These are phyloP conservation scores for Herpetospermum pedunculosum DNA, from an alignment of 306 rosid genomes.

Conservation along the genomic window DNA sequence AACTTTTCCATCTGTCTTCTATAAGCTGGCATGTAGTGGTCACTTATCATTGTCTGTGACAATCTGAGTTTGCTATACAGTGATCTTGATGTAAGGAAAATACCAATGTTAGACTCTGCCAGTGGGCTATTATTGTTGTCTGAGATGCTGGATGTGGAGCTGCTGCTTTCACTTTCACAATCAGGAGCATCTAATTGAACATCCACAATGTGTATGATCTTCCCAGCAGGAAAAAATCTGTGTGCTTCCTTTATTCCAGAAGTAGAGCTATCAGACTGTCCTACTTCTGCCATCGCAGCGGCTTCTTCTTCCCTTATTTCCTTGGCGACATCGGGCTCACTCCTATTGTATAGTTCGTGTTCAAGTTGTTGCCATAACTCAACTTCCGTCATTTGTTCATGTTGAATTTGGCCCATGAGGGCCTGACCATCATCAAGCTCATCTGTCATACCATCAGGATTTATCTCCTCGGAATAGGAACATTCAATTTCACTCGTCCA, in stretches of 20 bases:
- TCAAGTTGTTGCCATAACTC: constrained; percentile 91
- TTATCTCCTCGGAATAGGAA: constrained; percentile 28
- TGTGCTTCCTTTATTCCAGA: constrained; percentile 52
- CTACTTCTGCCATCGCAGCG: constrained; percentile 54
- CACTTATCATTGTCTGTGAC: constrained; percentile 89
- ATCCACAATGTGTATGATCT: constrained; percentile 71
- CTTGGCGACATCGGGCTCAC: constrained; percentile 39
- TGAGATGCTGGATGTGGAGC: constrained; percentile 30
- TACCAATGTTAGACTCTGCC: constrained; percentile 49
- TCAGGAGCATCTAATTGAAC: constrained; percentile 22
- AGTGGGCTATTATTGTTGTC: constrained; percentile 30
- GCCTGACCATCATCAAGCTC: constrained; percentile 25
- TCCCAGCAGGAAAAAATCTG: constrained; percentile 87
- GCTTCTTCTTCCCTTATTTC: constrained; percentile 43
- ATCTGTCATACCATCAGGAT: constrained; percentile 18
- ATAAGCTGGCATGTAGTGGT: constrained; percentile 90
- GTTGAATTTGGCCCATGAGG: constrained; percentile 29
- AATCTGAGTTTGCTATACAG: constrained; percentile 74
- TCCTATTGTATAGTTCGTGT: constrained; percentile 56
- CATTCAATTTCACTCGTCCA: constrained; percentile 68
- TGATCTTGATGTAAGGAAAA: constrained; percentile 68
- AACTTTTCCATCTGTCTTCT: constrained; percentile 73
- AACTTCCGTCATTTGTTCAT: constrained; percentile 58
- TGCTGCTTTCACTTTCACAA: constrained; percentile 27
- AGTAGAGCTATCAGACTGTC: constrained; percentile 32